These are phyloP conservation scores for Pichia sorboxylosa DNA, from an alignment of 1,139 yeast species.

Conservation along the genomic window DNA sequence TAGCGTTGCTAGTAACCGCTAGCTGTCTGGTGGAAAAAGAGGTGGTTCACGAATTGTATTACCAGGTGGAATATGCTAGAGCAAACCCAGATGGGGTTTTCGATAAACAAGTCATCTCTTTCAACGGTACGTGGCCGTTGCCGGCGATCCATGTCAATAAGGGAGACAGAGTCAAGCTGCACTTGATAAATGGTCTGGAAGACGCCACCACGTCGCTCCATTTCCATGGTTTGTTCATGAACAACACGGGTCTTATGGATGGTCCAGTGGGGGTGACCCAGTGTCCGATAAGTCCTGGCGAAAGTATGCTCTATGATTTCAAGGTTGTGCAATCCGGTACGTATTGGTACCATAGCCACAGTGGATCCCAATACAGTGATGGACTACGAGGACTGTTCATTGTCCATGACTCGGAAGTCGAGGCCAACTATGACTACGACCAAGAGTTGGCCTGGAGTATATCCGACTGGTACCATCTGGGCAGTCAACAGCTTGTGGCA, in stretches of 20 bases:
- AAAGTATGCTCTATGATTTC: conserved; percentile 52
- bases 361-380: conserved; percentile 66
- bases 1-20: too few species aligned
- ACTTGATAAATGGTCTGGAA: conserved; percentile 48
- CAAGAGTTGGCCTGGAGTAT: conserved; percentile 47
- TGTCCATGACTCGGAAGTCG: conserved; percentile 41
- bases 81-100: conserved; percentile 57
- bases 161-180: conserved; percentile 50
- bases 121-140: conserved; percentile 63
- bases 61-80: conserved; percentile 41
- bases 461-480: conserved; percentile 52
- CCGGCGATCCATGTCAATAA: conserved; percentile 55
- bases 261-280: conserved; percentile 72
- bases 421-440: conserved; percentile 45
- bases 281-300: conserved; percentile 65
- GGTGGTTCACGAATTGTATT: conserved; percentile 28
- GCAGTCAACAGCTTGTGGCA: conserved; percentile 32
- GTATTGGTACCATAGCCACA: conserved; percentile 78
- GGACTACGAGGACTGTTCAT: conserved; percentile 67
- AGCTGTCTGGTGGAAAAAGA: too few species aligned
- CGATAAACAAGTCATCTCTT: conserved; percentile 42
- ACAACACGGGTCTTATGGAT: conserved; percentile 53
- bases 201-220: conserved; percentile 47
- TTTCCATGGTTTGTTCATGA: conserved; percentile 67
- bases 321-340: conserved; percentile 62